phyloP scores from a whole-genome alignment of 225 moss, liverwort and hornwort species.

The Pleurozium schreberi region DNA sequence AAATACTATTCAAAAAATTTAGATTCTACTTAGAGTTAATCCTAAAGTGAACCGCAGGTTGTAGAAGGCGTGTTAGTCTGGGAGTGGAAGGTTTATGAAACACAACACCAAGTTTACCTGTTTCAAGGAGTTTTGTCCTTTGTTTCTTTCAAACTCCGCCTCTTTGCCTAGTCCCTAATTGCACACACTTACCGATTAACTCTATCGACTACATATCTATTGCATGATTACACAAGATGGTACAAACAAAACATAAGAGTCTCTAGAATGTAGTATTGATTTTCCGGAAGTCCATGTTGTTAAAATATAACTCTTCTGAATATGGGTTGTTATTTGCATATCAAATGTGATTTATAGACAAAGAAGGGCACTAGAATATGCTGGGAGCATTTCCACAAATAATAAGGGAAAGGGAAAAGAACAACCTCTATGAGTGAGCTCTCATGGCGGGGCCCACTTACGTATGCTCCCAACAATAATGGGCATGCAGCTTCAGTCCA shows the following conservation, averaged over 20 bases:
- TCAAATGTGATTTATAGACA: not conserved
- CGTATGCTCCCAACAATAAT: not conserved
- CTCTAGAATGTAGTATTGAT: rapidly evolving
- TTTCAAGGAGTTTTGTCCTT: too few species aligned
- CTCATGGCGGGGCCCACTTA: not conserved
- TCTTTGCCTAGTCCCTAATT: too few species aligned
- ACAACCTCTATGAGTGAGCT: constrained; percentile 1
- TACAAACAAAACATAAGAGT: not conserved
- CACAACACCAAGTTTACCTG: too few species aligned
- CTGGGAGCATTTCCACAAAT: not conserved
- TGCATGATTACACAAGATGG: too few species aligned
- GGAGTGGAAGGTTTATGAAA: too few species aligned
- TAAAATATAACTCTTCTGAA: not conserved
- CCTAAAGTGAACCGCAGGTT: too few species aligned
- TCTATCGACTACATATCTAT: too few species aligned
- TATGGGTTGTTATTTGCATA: not conserved
- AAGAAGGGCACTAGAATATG: not conserved
- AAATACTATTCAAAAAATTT: rapidly evolving
- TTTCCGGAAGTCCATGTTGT: not conserved
- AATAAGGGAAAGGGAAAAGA: not conserved
- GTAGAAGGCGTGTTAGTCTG: too few species aligned
- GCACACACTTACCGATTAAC: too few species aligned
- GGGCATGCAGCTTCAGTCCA: not conserved
- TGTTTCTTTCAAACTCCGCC: too few species aligned
- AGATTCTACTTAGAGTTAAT: too few species aligned